Conservation (phyloP, 768 basidiomycete species). For the Mycena chlorophos region DNA sequence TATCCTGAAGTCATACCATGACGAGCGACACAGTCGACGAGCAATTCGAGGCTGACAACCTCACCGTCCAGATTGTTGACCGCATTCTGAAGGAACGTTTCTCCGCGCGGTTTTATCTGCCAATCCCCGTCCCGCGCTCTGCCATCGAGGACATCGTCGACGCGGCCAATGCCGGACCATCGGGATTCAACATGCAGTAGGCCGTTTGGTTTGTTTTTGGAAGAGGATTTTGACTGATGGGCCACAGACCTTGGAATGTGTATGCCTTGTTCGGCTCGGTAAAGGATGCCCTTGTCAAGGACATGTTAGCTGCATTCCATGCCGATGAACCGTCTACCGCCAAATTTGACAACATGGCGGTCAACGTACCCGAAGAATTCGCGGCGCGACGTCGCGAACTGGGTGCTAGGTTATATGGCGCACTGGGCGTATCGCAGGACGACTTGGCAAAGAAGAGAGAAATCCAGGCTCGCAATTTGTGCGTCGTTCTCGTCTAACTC, state of each 20-base stretch:
- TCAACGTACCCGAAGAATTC: background rate
- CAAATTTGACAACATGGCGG: slow-evolving; percentile 8
- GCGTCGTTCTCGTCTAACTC: background rate
- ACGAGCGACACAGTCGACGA: background rate
- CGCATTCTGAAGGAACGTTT: background rate
- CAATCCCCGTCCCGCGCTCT: background rate
- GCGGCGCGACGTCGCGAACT: slow-evolving; percentile 7
- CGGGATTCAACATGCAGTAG: slow-evolving; percentile 18
- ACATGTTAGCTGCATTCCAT: slow-evolving; percentile 16
- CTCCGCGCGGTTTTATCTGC: background rate
- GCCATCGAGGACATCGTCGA: slow-evolving; percentile 1
- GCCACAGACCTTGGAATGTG: slow-evolving; percentile 23
- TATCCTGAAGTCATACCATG: background rate
- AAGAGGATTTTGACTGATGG: background rate
- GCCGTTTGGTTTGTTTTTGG: background rate
- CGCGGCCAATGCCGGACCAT: background rate
- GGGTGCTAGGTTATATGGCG: slow-evolving; percentile 7
- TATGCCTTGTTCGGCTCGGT: slow-evolving; percentile 11
- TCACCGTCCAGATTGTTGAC: background rate
- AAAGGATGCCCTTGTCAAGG: slow-evolving; percentile 8
- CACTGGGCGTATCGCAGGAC: background rate
- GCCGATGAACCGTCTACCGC: slow-evolving; percentile 1
- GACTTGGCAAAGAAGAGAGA: slow-evolving; percentile 1
- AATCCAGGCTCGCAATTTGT: slow-evolving; percentile 7
- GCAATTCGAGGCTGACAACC: background rate